Conservation (phyloP, 1,284 basidiomycete species). For the Sporisorium sorghi region DNA sequence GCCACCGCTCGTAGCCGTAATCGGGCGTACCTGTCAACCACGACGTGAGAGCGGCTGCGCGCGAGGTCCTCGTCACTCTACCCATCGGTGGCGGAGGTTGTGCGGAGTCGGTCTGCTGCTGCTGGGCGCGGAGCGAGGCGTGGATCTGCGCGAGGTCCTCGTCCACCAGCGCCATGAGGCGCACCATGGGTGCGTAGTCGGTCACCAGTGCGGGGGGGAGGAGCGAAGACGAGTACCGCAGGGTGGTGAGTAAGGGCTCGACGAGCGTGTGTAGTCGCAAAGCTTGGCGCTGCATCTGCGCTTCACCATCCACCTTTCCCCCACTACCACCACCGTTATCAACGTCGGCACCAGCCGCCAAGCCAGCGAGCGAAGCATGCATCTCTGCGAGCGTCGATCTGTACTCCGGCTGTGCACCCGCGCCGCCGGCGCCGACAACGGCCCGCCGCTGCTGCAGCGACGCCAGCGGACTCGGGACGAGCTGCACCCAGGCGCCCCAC, state of each 20-base stretch:
- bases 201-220: constrained; percentile 72
- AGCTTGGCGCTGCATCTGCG: neutral
- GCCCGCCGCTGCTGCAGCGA: constrained; percentile 18
- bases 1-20: constrained; percentile 26
- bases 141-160: constrained; percentile 71
- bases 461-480: constrained; percentile 35
- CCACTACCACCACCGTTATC: no score
- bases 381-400: constrained; percentile 68
- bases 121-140: constrained; percentile 5
- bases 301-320: no score
- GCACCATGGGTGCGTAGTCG: constrained; percentile 80
- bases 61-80: constrained; percentile 26
- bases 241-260: constrained; percentile 63
- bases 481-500: constrained; percentile 17
- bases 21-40: constrained; percentile 7
- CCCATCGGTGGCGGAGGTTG: neutral
- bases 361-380: constrained; percentile 57
- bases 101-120: neutral
- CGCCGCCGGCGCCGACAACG: neutral
- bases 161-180: constrained; percentile 78
- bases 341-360: neutral
- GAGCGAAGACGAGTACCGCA: constrained; percentile 68
- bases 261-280: constrained; percentile 71
- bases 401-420: constrained; percentile 40
- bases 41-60: constrained; percentile 4